Evolutionary conservation across 768 basidiomycete species (phyloP).

Genomic region (Lactarius sanguifluus): DNA sequence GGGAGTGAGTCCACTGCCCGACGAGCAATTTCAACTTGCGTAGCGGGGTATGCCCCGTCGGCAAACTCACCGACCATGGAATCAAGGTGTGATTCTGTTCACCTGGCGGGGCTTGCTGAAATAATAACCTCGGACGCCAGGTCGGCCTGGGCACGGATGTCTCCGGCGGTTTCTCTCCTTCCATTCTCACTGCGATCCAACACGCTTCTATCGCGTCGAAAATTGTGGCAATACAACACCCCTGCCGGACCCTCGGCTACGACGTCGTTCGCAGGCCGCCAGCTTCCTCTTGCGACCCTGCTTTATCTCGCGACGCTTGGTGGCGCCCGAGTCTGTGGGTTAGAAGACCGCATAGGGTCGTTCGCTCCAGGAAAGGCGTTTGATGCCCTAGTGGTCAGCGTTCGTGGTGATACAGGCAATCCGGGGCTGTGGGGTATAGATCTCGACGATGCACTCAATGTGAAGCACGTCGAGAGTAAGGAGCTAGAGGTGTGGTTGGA

Average conservation of each 20-base stretch:
- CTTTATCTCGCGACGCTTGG: slow-evolving; percentile 91
- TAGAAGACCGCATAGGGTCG: slow-evolving; percentile 69
- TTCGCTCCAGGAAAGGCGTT: slow-evolving; percentile 83
- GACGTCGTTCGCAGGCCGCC: slow-evolving; percentile 50
- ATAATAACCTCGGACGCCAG: slow-evolving; percentile 36
- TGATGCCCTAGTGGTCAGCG: slow-evolving; percentile 78
- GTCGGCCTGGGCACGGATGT: slow-evolving; percentile 95
- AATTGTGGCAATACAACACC: slow-evolving; percentile 54
- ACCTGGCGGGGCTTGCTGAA: not conserved
- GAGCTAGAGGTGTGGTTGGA: slow-evolving; percentile 65
- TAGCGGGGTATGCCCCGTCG: slow-evolving; percentile 82
- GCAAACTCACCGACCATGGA: slow-evolving; percentile 74
- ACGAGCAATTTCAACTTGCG: slow-evolving; percentile 90
- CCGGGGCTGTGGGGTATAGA: slow-evolving; percentile 55
- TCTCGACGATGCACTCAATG: slow-evolving; percentile 35
- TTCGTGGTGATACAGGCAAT: slow-evolving; percentile 53
- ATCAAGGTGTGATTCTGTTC: slow-evolving; percentile 57
- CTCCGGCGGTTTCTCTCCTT: slow-evolving; percentile 82
- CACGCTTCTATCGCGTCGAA: slow-evolving; percentile 82
- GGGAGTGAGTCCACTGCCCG: slow-evolving; percentile 91
- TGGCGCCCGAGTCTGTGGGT: slow-evolving; percentile 79
- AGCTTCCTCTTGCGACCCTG: slow-evolving; percentile 70
- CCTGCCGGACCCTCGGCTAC: slow-evolving; percentile 10
- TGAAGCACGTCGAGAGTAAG: slow-evolving; percentile 33
- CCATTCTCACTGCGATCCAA: slow-evolving; percentile 73